Conservation (phyloP, 257 asterid species). For the Nicotiana benthamiana region DNA sequence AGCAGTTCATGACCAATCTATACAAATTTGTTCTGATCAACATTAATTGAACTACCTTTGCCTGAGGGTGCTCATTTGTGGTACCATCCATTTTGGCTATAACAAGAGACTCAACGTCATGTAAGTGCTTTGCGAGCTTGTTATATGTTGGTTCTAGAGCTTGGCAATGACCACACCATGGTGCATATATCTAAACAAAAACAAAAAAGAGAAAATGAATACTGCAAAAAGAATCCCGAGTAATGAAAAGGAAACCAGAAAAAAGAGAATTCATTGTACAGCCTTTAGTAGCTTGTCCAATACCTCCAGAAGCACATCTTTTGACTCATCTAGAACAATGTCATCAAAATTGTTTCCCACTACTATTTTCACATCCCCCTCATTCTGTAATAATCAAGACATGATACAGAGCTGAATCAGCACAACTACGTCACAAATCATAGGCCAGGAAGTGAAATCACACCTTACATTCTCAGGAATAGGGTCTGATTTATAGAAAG, state of each 20-base stretch:
- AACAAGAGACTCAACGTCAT: slow-evolving; percentile 52
- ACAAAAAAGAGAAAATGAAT: not conserved
- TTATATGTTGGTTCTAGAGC: slow-evolving; percentile 85
- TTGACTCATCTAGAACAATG: slow-evolving; percentile 89
- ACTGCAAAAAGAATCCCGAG: not conserved
- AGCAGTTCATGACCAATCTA: not conserved
- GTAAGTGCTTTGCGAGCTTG: slow-evolving; percentile 85
- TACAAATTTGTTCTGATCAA: not conserved
- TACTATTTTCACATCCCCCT: slow-evolving; percentile 81
- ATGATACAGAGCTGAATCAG: not conserved
- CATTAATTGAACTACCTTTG: slow-evolving; percentile 38
- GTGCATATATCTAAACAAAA: slow-evolving; percentile 67
- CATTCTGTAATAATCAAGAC: slow-evolving; percentile 44
- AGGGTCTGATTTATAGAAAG: slow-evolving; percentile 86
- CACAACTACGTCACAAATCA: not conserved
- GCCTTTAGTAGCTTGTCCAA: not conserved
- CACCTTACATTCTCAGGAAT: slow-evolving; percentile 65
- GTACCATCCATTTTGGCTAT: slow-evolving; percentile 97
- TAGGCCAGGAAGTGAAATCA: not conserved
- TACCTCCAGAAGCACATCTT: slow-evolving; percentile 99
- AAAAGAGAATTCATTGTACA: not conserved
- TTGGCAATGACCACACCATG: slow-evolving; percentile 99
- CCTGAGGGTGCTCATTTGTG: slow-evolving; percentile 79
- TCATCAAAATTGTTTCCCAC: slow-evolving; percentile 92
- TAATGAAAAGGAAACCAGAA: not conserved